phyloP scores from a whole-genome alignment of 2,329 filamentous ascomycete genomes.

The Colletotrichum sp. region DNA sequence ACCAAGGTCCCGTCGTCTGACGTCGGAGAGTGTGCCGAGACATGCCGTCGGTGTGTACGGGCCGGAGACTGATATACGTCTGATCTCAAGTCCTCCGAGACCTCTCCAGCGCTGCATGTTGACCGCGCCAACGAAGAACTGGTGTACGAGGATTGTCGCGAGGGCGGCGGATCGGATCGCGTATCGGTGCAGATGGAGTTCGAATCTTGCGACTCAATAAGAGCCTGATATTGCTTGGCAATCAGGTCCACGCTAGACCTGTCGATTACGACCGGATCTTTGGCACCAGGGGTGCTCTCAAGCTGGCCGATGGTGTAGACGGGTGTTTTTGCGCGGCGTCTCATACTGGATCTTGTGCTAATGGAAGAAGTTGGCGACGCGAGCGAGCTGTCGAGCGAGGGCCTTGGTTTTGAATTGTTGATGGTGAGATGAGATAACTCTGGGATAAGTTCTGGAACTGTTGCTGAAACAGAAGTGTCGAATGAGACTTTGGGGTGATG shows the following conservation, averaged over 20 bases:
- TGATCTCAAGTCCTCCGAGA: not conserved
- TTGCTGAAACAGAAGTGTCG: conserved; percentile 17
- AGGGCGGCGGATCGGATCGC: conserved; percentile 28
- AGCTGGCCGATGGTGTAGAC: conserved; percentile 55
- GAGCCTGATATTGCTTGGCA: conserved; percentile 54
- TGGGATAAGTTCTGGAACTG: conserved; percentile 29
- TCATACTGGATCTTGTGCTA: conserved; percentile 33
- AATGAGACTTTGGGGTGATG: conserved; percentile 23
- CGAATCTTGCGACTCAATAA: conserved; percentile 46
- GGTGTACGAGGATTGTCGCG: not conserved
- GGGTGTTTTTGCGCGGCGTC: conserved; percentile 57
- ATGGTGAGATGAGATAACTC: conserved; percentile 42
- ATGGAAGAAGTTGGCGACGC: conserved; percentile 21
- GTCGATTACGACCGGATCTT: conserved; percentile 31
- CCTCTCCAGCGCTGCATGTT: not conserved
- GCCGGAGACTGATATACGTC: not conserved
- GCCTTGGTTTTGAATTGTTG: conserved; percentile 22
- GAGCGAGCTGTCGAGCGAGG: conserved; percentile 20
- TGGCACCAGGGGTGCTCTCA: conserved; percentile 36
- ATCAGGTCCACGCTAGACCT: conserved; percentile 51
- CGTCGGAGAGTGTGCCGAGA: conserved; percentile 33
- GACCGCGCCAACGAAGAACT: not conserved
- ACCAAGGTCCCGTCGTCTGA: conserved; percentile 53
- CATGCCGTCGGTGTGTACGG: not conserved
- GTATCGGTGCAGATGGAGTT: conserved; percentile 36